Evolutionary conservation across 768 basidiomycete species (phyloP).

Genomic region (Cystoderma amianthinum): DNA sequence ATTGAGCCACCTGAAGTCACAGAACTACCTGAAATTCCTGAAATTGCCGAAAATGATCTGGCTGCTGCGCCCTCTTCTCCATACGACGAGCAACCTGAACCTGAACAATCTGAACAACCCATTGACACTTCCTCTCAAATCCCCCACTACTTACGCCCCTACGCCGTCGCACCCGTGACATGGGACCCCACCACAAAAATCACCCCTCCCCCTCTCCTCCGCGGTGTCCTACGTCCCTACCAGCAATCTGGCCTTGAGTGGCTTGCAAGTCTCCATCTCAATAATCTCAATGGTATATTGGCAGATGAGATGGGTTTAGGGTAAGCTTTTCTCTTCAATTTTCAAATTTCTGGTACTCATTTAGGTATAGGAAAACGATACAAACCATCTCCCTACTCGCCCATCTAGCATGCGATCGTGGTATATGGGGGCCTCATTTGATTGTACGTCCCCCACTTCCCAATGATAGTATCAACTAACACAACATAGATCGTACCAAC

Average conservation of each 20-base stretch:
- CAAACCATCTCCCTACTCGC: slow-evolving; percentile 94
- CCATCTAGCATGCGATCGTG: slow-evolving; percentile 84
- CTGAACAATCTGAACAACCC: slow-evolving; percentile 1
- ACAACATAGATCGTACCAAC: slow-evolving; percentile 79
- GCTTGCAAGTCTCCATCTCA: slow-evolving; percentile 82
- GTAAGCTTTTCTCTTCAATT: slow-evolving; percentile 33
- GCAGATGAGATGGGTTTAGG: slow-evolving; percentile 96
- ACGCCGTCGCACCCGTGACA: slow-evolving; percentile 63
- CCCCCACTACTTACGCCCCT: slow-evolving; percentile 57
- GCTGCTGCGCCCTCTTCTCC: no score
- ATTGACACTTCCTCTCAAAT: slow-evolving; percentile 22
- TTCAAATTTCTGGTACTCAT: not conserved
- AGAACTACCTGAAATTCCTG: no score
- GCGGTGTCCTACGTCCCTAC: slow-evolving; percentile 86
- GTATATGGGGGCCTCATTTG: slow-evolving; percentile 90
- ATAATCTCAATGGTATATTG: slow-evolving; percentile 76
- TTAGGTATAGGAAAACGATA: slow-evolving; percentile 72
- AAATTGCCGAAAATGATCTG: no score
- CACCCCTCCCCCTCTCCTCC: slow-evolving; percentile 66
- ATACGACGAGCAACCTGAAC: not conserved
- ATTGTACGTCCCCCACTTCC: slow-evolving; percentile 41
- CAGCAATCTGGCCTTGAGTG: slow-evolving; percentile 92
- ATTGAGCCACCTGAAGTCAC: no score
- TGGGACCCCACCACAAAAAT: slow-evolving; percentile 58
- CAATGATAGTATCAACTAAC: slow-evolving; percentile 1